These are phyloP conservation scores for Kwoniella europaea DNA, from an alignment of 768 basidiomycete genomes.

Conservation along the genomic window DNA sequence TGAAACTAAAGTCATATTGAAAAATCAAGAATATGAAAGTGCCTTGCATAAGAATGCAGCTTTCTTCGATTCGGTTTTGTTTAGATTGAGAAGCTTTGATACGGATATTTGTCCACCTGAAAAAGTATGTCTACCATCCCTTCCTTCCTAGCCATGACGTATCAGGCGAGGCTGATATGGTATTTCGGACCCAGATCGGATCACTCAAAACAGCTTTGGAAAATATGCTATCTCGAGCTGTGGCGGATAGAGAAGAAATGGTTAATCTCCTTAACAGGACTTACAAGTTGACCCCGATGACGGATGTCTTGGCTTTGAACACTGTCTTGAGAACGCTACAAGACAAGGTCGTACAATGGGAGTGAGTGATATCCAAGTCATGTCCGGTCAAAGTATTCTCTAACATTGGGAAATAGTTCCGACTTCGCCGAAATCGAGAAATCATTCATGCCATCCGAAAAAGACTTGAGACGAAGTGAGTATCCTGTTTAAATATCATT, in stretches of 20 bases:
- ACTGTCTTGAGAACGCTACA: conserved; percentile 83
- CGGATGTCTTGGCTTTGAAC: conserved; percentile 85
- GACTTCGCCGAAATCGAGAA: conserved; percentile 80
- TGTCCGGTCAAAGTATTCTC: neutral
- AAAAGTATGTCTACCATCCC: conserved; percentile 33
- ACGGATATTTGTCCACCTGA: conserved; percentile 53
- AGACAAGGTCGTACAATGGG: conserved; percentile 95
- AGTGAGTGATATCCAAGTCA: conserved; percentile 58
- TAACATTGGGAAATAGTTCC: conserved; percentile 52
- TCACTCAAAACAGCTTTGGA: conserved; percentile 46
- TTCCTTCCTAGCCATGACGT: neutral
- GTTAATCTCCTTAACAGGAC: conserved; percentile 73
- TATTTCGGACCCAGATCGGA: conserved; percentile 27
- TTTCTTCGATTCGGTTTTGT: conserved; percentile 61
- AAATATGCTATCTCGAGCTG: conserved; percentile 71
- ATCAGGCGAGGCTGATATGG: neutral
- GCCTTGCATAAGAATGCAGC: conserved; percentile 71
- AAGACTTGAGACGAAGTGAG: conserved; percentile 60
- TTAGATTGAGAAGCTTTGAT: conserved; percentile 56
- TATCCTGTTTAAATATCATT: neutral
- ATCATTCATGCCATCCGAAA: conserved; percentile 63
- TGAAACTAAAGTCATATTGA: conserved; percentile 84
- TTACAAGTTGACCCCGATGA: conserved; percentile 78
- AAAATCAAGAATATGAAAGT: conserved; percentile 85
- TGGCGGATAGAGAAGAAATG: conserved; percentile 71